phyloP scores from a whole-genome alignment of 306 rosid species.

The Sechiopsis laciniata region DNA sequence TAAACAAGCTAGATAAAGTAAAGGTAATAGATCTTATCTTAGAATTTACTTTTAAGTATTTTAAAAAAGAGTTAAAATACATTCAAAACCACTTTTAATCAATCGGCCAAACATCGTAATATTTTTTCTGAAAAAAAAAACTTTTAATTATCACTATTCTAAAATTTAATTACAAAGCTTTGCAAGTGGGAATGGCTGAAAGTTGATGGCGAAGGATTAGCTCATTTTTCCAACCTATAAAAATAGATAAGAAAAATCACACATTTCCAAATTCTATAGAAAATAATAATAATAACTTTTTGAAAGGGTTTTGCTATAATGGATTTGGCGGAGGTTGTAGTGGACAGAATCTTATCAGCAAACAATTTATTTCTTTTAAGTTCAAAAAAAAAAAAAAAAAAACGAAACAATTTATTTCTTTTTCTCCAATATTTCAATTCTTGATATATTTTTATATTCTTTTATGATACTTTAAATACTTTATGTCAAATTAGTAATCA shows the following conservation, averaged over 20 bases:
- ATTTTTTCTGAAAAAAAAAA: too few relatives aligned
- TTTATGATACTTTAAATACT: not conserved
- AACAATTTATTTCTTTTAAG: too few relatives aligned
- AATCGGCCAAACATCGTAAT: not conserved
- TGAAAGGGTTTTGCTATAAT: constrained; percentile 6
- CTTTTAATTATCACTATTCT: not conserved
- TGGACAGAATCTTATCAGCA: not conserved
- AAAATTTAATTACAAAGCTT: not conserved
- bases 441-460: not conserved
- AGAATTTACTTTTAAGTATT: not conserved
- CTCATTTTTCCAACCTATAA: constrained; percentile 18
- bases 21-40: not conserved
- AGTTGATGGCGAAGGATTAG: not conserved
- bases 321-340: constrained; percentile 6
- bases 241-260: constrained; percentile 4
- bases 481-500: not conserved
- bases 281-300: too few relatives aligned
- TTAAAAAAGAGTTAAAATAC: not conserved
- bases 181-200: constrained; percentile 6
- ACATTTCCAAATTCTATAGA: not conserved
- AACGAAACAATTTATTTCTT: too few relatives aligned
- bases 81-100: not conserved
- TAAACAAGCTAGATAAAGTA: too few relatives aligned
- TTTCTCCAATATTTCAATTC: not conserved
- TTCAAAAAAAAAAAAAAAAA: too few relatives aligned